A percentile compares a stretch with the other conserved stretches of the same genome.
Evolutionary conservation across 139 green algal species (phyloP).

Genomic region (Chlorella sp.): DNA sequence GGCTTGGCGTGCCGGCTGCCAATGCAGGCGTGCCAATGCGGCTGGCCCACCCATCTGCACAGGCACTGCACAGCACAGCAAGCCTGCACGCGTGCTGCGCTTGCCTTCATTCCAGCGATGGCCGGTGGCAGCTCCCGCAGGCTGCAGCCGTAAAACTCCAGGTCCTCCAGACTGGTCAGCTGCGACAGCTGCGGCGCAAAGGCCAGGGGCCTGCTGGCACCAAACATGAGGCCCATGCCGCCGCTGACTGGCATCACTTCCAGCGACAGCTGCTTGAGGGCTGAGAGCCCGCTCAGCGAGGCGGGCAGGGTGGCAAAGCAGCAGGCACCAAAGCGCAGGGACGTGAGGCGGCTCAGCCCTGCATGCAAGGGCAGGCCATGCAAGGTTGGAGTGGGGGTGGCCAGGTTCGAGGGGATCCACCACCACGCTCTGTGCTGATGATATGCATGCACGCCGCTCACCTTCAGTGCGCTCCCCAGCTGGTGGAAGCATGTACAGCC

Average conservation of each 20-base stretch:
- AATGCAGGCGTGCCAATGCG: too few species aligned
- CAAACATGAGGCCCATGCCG: background rate
- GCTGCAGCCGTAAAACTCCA: background rate
- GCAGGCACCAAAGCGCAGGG: background rate
- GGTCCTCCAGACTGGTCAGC: background rate
- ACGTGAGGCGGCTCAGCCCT: background rate
- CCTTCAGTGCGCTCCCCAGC: too few species aligned
- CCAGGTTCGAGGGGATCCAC: too few species aligned
- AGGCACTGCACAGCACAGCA: too few species aligned
- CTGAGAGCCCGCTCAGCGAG: background rate
- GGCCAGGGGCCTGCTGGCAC: background rate
- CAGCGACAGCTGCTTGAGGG: background rate
- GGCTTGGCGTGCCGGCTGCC: too few species aligned
- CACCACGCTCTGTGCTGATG: too few species aligned
- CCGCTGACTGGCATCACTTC: background rate
- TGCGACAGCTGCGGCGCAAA: background rate
- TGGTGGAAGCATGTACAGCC: too few species aligned
- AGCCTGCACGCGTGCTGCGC: too few species aligned
- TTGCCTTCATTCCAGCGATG: background rate
- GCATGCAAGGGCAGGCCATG: background rate
- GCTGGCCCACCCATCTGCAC: too few species aligned
- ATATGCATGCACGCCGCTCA: too few species aligned
- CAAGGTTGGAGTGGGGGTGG: too few species aligned
- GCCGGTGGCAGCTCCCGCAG: background rate
- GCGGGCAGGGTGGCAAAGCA: background rate